Conservation (phyloP, 2,329 filamentous ascomycete genomes). For the Clonostachys chloroleuca region DNA sequence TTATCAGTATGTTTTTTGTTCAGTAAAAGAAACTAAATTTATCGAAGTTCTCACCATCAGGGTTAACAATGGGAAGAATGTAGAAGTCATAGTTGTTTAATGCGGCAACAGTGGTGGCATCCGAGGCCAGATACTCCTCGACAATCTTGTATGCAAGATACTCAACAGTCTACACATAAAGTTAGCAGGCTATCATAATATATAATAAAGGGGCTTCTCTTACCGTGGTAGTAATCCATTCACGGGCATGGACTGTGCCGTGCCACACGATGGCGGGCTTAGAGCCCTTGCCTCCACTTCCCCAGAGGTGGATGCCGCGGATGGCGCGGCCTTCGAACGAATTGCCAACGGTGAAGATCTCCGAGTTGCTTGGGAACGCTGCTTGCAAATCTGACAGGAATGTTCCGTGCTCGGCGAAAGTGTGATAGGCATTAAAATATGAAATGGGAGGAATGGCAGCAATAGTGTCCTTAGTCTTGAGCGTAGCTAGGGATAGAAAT, state of each 20-base stretch:
- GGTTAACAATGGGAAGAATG: slow-evolving; percentile 59
- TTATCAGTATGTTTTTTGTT: neutral
- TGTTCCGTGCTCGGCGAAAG: slow-evolving; percentile 42
- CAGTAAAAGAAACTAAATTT: neutral
- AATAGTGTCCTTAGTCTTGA: slow-evolving; percentile 1
- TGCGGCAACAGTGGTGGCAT: slow-evolving; percentile 11
- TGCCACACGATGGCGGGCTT: slow-evolving; percentile 53
- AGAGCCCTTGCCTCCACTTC: slow-evolving; percentile 31
- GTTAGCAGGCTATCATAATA: neutral
- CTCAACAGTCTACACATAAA: slow-evolving; percentile 31
- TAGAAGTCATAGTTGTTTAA: slow-evolving; percentile 64
- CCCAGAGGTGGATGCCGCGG: slow-evolving; percentile 55
- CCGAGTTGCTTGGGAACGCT: slow-evolving; percentile 35
- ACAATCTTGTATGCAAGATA: slow-evolving; percentile 46
- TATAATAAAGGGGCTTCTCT: slow-evolving; percentile 12
- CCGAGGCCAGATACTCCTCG: slow-evolving; percentile 15
- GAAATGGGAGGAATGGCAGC: slow-evolving; percentile 2
- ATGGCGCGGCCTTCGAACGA: slow-evolving; percentile 49
- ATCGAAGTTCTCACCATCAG: slow-evolving; percentile 38
- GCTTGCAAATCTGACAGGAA: slow-evolving; percentile 39
- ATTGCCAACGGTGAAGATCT: slow-evolving; percentile 41
- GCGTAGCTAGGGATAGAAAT: slow-evolving; percentile 6
- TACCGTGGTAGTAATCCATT: slow-evolving; percentile 44
- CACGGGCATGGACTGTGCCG: slow-evolving; percentile 53
- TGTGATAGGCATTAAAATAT: slow-evolving; percentile 45